Evolutionary conservation across 768 basidiomycete species (phyloP).

Genomic region (Russula sp.): DNA sequence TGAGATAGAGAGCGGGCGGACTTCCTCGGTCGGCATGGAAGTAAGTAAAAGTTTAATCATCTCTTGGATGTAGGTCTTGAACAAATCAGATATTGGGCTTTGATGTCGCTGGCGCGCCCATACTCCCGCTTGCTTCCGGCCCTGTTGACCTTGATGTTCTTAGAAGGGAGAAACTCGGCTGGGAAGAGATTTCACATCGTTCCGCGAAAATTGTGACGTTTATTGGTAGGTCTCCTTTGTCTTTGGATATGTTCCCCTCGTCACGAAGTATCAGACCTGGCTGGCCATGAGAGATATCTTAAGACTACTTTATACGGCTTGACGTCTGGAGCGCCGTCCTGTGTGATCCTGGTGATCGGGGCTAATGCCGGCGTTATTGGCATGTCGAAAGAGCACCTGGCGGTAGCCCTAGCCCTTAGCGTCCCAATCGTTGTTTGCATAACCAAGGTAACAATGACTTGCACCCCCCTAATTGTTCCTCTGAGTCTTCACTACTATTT

Average conservation of each 20-base stretch:
- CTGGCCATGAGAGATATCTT: slow-evolving; percentile 90
- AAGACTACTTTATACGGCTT: slow-evolving; percentile 94
- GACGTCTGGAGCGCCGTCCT: slow-evolving; percentile 91
- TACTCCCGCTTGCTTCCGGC: slow-evolving; percentile 63
- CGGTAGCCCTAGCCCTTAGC: slow-evolving; percentile 88
- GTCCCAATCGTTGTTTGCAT: slow-evolving; percentile 93
- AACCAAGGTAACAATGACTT: slow-evolving; percentile 65
- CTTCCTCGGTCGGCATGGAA: slow-evolving; percentile 97
- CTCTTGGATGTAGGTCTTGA: background rate
- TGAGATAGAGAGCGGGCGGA: slow-evolving; percentile 93
- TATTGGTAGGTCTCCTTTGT: slow-evolving; percentile 52
- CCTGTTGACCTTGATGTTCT: slow-evolving; percentile 59
- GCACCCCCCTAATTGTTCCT: background rate
- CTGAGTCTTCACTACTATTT: background rate
- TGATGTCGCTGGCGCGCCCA: slow-evolving; percentile 67
- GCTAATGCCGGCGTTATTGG: slow-evolving; percentile 90
- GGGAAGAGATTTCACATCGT: slow-evolving; percentile 91
- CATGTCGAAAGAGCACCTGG: slow-evolving; percentile 95
- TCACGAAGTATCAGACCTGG: slow-evolving; percentile 58
- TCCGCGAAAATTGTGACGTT: slow-evolving; percentile 94
- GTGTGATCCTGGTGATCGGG: slow-evolving; percentile 90
- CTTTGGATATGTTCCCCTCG: background rate
- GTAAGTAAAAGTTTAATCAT: slow-evolving; percentile 41
- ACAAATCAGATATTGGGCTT: slow-evolving; percentile 81
- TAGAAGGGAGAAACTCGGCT: slow-evolving; percentile 83